Conservation (phyloP, 805 yeast genomes). For the Deakozyma indianensis region DNA sequence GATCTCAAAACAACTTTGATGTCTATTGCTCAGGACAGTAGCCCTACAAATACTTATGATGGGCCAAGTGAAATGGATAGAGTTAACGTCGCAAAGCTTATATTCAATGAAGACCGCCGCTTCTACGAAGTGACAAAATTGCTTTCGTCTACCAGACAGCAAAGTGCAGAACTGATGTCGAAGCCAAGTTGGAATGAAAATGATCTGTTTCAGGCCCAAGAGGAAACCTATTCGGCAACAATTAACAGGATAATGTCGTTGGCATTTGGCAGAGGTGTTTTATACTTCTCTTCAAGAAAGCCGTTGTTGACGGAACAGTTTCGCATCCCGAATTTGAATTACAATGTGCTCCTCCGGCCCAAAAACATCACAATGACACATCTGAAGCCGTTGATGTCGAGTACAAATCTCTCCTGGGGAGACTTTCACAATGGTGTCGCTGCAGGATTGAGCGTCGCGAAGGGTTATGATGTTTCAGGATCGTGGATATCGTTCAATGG, state of each 20-base stretch:
- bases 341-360: constrained; percentile 52
- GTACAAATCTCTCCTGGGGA: constrained; percentile 57
- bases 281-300: constrained; percentile 49
- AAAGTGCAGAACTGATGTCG: constrained; percentile 27
- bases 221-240: constrained; percentile 41
- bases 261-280: constrained; percentile 67
- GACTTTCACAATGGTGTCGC: constrained; percentile 86
- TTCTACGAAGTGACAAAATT: constrained; percentile 62
- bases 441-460: constrained; percentile 65
- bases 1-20: constrained; percentile 29
- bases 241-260: constrained; percentile 61
- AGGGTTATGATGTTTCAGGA: constrained; percentile 56
- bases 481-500: constrained; percentile 63
- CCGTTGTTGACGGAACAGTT: constrained; percentile 80
- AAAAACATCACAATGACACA: constrained; percentile 47
- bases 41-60: constrained; percentile 35
- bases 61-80: constrained; percentile 58
- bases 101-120: constrained; percentile 67
- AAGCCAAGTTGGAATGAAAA: constrained; percentile 36
- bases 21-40: constrained; percentile 8
- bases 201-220: constrained; percentile 38
- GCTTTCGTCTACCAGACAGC: constrained; percentile 56
- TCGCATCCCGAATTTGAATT: constrained; percentile 62
- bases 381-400: constrained; percentile 38
- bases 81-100: constrained; percentile 49